Evolutionary conservation across 306 rosid genomes (phyloP).

Genomic region (Rosa chinensis): DNA sequence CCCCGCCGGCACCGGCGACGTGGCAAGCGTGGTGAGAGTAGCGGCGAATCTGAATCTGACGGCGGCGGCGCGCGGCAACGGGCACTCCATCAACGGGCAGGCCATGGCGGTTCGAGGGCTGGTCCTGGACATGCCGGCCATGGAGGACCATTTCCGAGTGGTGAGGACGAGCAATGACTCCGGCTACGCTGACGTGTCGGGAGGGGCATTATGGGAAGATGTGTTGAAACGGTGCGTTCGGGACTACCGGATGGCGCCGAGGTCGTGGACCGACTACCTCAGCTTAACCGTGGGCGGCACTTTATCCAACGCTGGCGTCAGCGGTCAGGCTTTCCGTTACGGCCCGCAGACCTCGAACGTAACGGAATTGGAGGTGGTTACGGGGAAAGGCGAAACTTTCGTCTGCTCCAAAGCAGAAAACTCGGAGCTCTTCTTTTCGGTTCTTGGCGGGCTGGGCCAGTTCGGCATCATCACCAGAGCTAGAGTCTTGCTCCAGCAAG

Average conservation of each 20-base stretch:
- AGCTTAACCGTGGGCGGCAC: slow-evolving; percentile 93
- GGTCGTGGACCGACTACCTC: slow-evolving; percentile 96
- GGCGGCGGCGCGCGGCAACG: slow-evolving; percentile 93
- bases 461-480: slow-evolving; percentile 90
- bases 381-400: slow-evolving; percentile 72
- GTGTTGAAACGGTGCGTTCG: slow-evolving; percentile 64
- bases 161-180: slow-evolving; percentile 22
- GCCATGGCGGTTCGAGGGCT: slow-evolving; percentile 85
- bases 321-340: slow-evolving; percentile 89
- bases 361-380: slow-evolving; percentile 78
- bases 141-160: slow-evolving; percentile 43
- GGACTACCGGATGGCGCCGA: slow-evolving; percentile 52
- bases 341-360: slow-evolving; percentile 94
- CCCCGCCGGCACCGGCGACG: slow-evolving; percentile 46
- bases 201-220: slow-evolving; percentile 99
- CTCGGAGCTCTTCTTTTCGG: slow-evolving; percentile 67
- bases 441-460: slow-evolving; percentile 93
- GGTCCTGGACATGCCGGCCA: slow-evolving; percentile 81
- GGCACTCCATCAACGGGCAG: slow-evolving; percentile 98
- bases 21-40: slow-evolving; percentile 41
- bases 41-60: slow-evolving; percentile 61
- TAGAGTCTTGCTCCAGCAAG: slow-evolving; percentile 59
- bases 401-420: slow-evolving; percentile 65
- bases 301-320: slow-evolving; percentile 91
- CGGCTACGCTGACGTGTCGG: slow-evolving; percentile 65